Evolutionary conservation across 768 basidiomycete genomes (phyloP), one percentile per base, ranked within the genome.

Genomic region (Scleroderma citrinum): DNA sequence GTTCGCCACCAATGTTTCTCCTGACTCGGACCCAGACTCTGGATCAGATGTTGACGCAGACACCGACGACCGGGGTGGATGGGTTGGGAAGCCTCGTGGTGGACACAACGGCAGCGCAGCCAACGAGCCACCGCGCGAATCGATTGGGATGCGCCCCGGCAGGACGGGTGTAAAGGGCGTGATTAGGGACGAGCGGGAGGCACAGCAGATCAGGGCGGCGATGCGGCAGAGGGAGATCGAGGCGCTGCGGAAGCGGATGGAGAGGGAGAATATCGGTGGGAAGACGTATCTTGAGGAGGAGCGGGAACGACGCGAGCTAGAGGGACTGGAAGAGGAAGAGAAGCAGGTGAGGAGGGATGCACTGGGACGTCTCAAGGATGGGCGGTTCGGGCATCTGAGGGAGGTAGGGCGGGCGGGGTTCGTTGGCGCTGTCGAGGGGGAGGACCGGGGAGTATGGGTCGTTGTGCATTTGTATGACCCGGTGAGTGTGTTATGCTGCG

Each of bases 101-200:
- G 23, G 23, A 43, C 43, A 19, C 11, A 44, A 8, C 10, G 43
- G 30, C 17, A 21, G 17, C 11, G 19, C 17, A 16, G 29, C 30
- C 2, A 49, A 67, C 30, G 67, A 65, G 51, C n/a, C 46, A 37
- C 34, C 35, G 39, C 53, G 70, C 42, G 80, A 84, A 47, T 82
- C 83, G 12, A 88, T 91, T 44, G 87, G 90, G 8, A 86, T 91
- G 85, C 87, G 84, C 3, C 86, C 86, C 10, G 89, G 89, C 4
- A 75, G 90, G 23, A 92, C 90, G 5, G 90, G 90, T 19, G 90
- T 92, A 41, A 92, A 92, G 56, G 89, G 90, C 21, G 90, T 92
- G 50, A 87, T 92, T 49, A 78, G 88, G 23, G 90, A 92, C 66
- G 76, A 80, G 26, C 73, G 82, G 50, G 90, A 92, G 59, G 87